phyloP scores from a whole-genome alignment of 2,329 filamentous ascomycete species.

The Whalleya microplaca region DNA sequence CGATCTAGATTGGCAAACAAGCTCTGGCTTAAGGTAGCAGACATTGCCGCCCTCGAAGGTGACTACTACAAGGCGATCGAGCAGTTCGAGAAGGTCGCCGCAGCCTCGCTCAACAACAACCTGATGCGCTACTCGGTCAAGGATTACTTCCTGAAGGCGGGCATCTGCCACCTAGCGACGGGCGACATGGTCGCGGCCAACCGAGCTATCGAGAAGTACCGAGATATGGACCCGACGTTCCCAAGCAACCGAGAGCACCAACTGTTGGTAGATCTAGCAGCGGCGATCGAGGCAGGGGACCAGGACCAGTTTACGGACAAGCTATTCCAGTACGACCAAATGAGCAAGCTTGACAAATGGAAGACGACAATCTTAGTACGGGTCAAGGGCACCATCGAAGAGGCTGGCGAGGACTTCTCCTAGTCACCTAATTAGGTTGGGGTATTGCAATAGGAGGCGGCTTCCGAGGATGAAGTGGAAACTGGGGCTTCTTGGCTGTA shows the following conservation, averaged over 20 bases:
- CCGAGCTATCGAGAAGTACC: conserved; percentile 80
- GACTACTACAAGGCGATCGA: conserved; percentile 86
- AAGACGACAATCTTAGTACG: conserved; percentile 85
- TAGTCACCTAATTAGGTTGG: conserved; percentile 27
- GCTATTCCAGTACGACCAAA: conserved; percentile 85
- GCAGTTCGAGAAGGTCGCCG: conserved; percentile 82
- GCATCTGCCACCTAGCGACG: conserved; percentile 80
- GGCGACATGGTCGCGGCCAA: conserved; percentile 77
- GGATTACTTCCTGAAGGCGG: conserved; percentile 93
- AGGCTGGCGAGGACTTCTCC: conserved; percentile 39
- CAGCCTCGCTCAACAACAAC: conserved; percentile 81
- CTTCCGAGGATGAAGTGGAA: conserved; percentile 5
- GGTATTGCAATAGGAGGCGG: conserved; percentile 8
- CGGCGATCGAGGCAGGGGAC: conserved; percentile 76
- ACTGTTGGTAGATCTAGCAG: conserved; percentile 75
- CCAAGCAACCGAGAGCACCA: conserved; percentile 77
- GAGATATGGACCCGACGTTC: conserved; percentile 79
- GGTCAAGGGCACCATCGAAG: conserved; percentile 83
- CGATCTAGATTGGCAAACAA: conserved; percentile 80
- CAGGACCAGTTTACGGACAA: conserved; percentile 85
- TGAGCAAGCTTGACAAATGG: conserved; percentile 96
- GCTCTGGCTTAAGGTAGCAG: conserved; percentile 88
- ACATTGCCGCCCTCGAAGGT: conserved; percentile 77
- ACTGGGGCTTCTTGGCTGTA: conserved; percentile 6
- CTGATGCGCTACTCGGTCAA: conserved; percentile 94